phyloP scores from a whole-genome alignment of 1,284 basidiomycete species.

The Leucoagaricus sp. region DNA sequence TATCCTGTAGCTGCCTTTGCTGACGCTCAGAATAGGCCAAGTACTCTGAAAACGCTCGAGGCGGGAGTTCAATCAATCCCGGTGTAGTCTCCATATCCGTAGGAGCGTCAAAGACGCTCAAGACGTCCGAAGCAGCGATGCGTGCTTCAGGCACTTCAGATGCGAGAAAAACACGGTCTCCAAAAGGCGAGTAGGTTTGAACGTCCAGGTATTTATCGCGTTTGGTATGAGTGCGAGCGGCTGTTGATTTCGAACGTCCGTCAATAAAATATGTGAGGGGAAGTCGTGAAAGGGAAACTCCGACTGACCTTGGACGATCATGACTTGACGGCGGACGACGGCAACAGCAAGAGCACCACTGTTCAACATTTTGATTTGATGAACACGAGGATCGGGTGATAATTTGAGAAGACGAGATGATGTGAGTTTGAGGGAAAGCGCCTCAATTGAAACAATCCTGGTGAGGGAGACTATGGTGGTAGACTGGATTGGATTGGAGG shows the following conservation, averaged over 20 bases:
- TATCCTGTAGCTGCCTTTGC: slow-evolving; percentile 49
- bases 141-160: slow-evolving; percentile 57
- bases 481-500: too few species aligned
- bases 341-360: slow-evolving; percentile 64
- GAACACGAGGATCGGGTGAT: background rate
- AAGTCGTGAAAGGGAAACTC: background rate
- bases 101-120: slow-evolving; percentile 52
- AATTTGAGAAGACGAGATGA: background rate
- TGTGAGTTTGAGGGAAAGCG: background rate
- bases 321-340: slow-evolving; percentile 62
- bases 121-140: slow-evolving; percentile 55
- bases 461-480: background rate
- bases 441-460: background rate
- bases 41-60: slow-evolving; percentile 55
- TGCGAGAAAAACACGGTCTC: slow-evolving; percentile 60
- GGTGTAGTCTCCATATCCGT: slow-evolving; percentile 12
- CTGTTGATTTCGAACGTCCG: slow-evolving; percentile 34
- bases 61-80: slow-evolving; percentile 64
- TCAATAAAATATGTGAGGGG: slow-evolving; percentile 5
- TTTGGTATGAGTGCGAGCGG: slow-evolving; percentile 50
- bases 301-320: slow-evolving; percentile 61
- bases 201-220: slow-evolving; percentile 63
- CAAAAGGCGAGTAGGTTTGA: slow-evolving; percentile 60
- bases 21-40: slow-evolving; percentile 48
- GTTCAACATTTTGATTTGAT: slow-evolving; percentile 42